Evolutionary conservation across 306 rosid species (phyloP), one percentile per base, ranked within the genome.

Genomic region (Quercus dentata): DNA sequence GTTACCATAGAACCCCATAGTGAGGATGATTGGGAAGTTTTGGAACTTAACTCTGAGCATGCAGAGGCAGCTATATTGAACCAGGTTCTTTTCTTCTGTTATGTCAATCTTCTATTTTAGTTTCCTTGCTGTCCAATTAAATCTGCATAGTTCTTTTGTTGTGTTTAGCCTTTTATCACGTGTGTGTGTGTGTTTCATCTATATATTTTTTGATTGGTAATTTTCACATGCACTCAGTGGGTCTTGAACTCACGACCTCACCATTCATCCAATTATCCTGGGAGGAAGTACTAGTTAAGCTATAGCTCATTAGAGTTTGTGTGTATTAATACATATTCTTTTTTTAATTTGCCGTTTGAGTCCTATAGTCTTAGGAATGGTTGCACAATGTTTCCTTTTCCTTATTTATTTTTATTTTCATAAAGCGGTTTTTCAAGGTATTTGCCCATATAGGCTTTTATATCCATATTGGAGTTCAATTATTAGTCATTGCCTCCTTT

Each of bases 1-100:
- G 88, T 94, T 20, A 81, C 90, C 2, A 80, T 94, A 7, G 97
- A 92, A 74, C 99, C 99, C 5, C 71, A 79, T 51, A 84, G 89
- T 1, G 99, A 92, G 81, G 99, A 94, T 83, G 99, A 94, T 59
- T 94, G 99, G 99, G 99, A 94, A 76, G 92, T 94, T 51, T 54
- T 94, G 87, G 99, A 92, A 87, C 93, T 94, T 44, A 92, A 92
- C 67, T 81, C 97, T 0, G 94, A 94, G 74, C 89, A 85, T 51
- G 99, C 99, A 9, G 97, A 94, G 85, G 94, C 85, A 33, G 82
- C 80, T 76, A 91, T 92, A 68, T 82, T 94, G 76, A 90, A 83
- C 73, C 99, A 94, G 99, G 99, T 94, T 23, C 71, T 15, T 0
- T 58, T 30, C 56, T 21, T 49, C 4, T 35, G 20, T 49, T 71